phyloP scores from a whole-genome alignment of 345 rosid genomes.

The Salix udensis region DNA sequence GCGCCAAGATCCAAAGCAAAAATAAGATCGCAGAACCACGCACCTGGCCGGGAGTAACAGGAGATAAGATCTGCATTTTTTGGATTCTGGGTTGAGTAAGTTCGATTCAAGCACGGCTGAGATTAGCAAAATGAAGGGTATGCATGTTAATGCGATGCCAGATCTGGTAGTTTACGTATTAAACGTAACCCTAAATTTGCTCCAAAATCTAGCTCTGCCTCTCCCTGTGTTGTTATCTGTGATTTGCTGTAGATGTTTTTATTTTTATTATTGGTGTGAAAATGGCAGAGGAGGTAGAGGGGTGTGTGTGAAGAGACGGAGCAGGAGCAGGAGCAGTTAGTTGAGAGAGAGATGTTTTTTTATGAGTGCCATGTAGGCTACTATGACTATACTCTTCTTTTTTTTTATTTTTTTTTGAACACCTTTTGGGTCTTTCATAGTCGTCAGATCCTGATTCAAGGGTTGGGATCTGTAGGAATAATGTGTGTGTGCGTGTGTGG shows the following conservation, averaged over 20 bases:
- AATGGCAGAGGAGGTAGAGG: not conserved
- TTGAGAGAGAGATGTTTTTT: not conserved
- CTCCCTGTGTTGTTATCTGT: not conserved
- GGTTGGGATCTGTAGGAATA: not conserved
- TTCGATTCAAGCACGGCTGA: not conserved
- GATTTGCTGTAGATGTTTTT: not conserved
- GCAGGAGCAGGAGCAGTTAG: not conserved
- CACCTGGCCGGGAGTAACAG: slow-evolving; percentile 78
- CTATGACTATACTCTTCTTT: not conserved
- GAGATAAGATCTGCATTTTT: slow-evolving; percentile 30
- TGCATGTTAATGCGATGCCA: not conserved
- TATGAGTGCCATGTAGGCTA: not conserved
- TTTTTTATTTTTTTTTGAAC: not conserved
- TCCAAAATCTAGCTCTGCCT: not conserved
- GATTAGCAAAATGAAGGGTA: not conserved
- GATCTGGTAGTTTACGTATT: not conserved
- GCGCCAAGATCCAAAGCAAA: slow-evolving; percentile 9
- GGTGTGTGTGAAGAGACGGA: not conserved
- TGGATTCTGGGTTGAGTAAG: not conserved
- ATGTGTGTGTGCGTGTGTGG: no score
- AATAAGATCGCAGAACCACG: slow-evolving; percentile 10
- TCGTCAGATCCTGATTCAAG: slow-evolving; percentile 3
- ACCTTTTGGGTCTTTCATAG: no score
- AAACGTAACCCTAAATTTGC: slow-evolving; percentile 9
- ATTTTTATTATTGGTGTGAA: not conserved